Base-by-base conservation (phyloP, 1,139 yeast genomes). In the Debaryomyces singareniensis region DNA sequence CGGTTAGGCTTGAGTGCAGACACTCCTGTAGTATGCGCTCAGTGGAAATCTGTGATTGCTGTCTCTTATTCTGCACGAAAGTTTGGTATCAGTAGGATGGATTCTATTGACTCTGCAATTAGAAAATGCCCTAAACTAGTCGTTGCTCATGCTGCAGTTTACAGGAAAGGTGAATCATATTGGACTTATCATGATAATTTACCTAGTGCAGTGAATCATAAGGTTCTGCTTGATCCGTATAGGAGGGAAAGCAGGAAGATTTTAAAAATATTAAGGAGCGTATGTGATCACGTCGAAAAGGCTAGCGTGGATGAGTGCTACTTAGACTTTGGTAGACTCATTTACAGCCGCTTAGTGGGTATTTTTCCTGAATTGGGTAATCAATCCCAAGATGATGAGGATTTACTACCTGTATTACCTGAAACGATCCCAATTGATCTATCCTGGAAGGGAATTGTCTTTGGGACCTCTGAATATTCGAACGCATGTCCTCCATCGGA, bases 271-370 rank as follows among this genome's bases (percentile, higher is more conserved):
- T 70, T 91, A 43, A 55, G 58, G 35, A 41, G 49, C 5, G 53
- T 58, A 29, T 79, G 86, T 49, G 85, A 77, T 40, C 44, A 68
- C 26, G 85, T 87, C 1, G 95, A 91, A 49, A 89, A 89, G 57
- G 97, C 96, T 0, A 87, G 96, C 55, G 93, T 89, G 11, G 98
- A 91, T 55, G 98, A 91, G 55, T 80, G 91, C 29, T 91, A 82
- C 50, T 45, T 91, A 40, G 96, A 91, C 53, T 53, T 91, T 25
- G 96, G 97, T 0, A 39, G 68, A 24, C 22, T 48, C 3, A 53
- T 66, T 2, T 54, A 54, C 39, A 36, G 41, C 9, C 41, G 34
- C 26, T 25, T 63, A 12, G 21, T 49, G 3, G 37, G 44, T 4
- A 18, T 37, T 2, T 61, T 61, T 35, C 70, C 71, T 0, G 33